Evolutionary conservation across 345 rosid species (phyloP).

Genomic region (Acer campestre): DNA sequence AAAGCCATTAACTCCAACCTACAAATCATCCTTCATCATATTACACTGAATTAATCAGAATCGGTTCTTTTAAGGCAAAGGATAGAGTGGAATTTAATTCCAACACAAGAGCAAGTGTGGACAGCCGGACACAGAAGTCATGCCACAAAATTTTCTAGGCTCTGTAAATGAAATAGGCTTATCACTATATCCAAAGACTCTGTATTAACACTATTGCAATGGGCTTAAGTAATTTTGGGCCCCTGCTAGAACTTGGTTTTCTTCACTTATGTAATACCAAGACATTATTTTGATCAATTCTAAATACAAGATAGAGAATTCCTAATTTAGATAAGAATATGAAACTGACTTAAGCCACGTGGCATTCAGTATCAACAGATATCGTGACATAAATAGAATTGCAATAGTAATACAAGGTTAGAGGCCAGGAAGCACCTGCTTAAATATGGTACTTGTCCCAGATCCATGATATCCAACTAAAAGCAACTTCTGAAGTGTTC

Average conservation of each 20-base stretch:
- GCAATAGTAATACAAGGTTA: neutral
- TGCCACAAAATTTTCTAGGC: neutral
- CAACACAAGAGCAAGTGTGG: neutral
- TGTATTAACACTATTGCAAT: neutral
- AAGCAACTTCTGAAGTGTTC: constrained; percentile 73
- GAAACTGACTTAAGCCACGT: constrained; percentile 6
- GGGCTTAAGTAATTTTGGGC: neutral
- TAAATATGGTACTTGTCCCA: constrained; percentile 95
- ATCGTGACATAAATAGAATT: neutral
- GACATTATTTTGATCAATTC: neutral
- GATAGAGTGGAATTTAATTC: neutral
- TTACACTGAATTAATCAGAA: neutral
- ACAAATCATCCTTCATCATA: neutral
- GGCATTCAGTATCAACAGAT: neutral
- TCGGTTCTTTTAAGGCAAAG: neutral
- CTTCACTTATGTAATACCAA: neutral
- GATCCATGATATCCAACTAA: constrained; percentile 88
- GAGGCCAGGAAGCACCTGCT: constrained; percentile 61
- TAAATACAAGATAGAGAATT: neutral
- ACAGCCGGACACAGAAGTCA: neutral
- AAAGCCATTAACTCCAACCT: neutral
- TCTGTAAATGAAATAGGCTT: neutral
- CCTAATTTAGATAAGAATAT: neutral
- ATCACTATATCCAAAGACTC: constrained; percentile 1
- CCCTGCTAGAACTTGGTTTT: neutral